Percentiles rank a stretch among this genome's conserved stretches.
phyloP scores from a whole-genome alignment of 768 basidiomycete genomes.

The Artomyces pyxidatus region DNA sequence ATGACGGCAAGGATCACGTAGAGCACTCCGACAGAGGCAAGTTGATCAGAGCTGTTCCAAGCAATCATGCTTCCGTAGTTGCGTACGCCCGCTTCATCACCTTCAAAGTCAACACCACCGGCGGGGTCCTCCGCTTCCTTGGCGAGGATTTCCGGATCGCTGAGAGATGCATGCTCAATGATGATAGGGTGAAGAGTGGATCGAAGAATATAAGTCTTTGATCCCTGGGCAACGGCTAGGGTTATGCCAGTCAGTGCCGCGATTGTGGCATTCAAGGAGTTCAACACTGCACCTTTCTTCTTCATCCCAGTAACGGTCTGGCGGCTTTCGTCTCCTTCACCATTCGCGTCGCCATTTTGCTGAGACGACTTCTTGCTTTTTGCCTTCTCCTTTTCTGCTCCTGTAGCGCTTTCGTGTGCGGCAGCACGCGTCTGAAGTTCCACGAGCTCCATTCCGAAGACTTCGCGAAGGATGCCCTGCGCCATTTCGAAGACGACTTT shows the following conservation, averaged over 20 bases:
- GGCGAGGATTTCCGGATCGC: constrained; percentile 32
- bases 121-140: constrained; percentile 44
- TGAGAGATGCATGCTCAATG: constrained; percentile 50
- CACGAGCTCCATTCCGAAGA: constrained; percentile 80
- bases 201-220: constrained; percentile 80
- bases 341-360: constrained; percentile 11
- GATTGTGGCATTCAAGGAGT: too few relatives aligned
- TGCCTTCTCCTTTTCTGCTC: constrained; percentile 26
- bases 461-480: constrained; percentile 52
- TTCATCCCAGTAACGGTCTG: constrained; percentile 39
- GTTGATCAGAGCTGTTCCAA: constrained; percentile 61
- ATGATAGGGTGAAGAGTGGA: constrained; percentile 57
- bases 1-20: constrained; percentile 79
- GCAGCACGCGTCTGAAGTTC: constrained; percentile 62
- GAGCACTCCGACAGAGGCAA: constrained; percentile 64
- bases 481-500: constrained; percentile 54
- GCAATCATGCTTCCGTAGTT: constrained; percentile 64
- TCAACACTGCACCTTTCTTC: constrained; percentile 67
- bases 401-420: constrained; percentile 36
- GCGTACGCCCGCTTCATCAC: constrained; percentile 34
- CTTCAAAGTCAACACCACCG: constrained; percentile 43
- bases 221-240: constrained; percentile 51
- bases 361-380: constrained; percentile 33
- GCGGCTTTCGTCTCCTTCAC: constrained; percentile 4
- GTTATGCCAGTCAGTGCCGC: constrained; percentile 8